phyloP scores from a whole-genome alignment of 225 moss, liverwort and hornwort species.

The Climacium dendroides region DNA sequence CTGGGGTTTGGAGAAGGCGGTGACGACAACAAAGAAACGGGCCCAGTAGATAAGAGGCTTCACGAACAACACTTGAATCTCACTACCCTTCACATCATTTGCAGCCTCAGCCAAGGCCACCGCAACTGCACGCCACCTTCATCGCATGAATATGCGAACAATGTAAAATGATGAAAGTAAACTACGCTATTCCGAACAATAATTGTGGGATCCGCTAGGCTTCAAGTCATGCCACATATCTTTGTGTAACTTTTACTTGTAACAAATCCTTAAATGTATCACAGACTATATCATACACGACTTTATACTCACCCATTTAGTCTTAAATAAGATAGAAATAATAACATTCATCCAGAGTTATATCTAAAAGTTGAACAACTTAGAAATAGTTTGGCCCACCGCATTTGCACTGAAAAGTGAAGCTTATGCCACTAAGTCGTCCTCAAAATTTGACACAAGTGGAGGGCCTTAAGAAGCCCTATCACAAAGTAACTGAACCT shows the following conservation, averaged over 20 bases:
- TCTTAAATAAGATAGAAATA: no score
- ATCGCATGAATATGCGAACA: not conserved
- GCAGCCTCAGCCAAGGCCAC: constrained; percentile 75
- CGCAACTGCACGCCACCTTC: constrained; percentile 48
- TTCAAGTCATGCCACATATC: not conserved
- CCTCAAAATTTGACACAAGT: not conserved
- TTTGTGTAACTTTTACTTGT: not conserved
- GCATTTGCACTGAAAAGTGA: not conserved
- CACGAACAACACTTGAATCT: constrained; percentile 76
- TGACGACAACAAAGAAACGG: constrained; percentile 81
- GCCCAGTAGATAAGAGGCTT: constrained; percentile 94
- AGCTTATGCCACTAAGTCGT: not conserved
- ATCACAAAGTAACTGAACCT: not conserved
- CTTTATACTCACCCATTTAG: not conserved
- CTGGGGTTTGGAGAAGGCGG: constrained; percentile 84
- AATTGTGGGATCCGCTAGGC: not conserved
- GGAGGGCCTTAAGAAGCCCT: not conserved
- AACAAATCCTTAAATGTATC: no score
- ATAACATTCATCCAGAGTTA: no score
- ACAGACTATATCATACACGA: not conserved
- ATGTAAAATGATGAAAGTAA: not conserved
- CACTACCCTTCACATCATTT: constrained; percentile 79
- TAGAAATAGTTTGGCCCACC: not conserved
- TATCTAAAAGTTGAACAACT: not conserved
- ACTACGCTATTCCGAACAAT: not conserved